Base-by-base conservation (phyloP, 2,329 filamentous ascomycete species). In the Periglandula ipomoeae region DNA sequence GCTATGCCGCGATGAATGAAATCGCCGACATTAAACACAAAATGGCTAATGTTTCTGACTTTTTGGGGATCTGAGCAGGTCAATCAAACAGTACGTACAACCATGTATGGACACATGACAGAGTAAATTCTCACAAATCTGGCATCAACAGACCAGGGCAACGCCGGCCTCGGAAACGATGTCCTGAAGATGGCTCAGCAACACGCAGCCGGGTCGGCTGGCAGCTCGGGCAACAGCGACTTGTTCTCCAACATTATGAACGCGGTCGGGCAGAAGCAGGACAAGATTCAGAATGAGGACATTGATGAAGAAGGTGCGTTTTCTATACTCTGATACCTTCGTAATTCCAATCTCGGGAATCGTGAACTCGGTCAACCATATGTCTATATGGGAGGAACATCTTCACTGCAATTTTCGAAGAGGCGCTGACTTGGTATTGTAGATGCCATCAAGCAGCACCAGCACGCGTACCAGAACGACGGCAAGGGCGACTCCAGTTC, bases 371-470 rank as follows among this genome's bases (percentile, higher is more conserved):
- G n/a, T n/a, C n/a, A n/a, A n/a, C n/a, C n/a, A n/a, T n/a, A n/a
- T n/a, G n/a, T n/a, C n/a, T n/a, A n/a, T n/a, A n/a, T n/a, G n/a
- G n/a, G n/a, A n/a, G n/a, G n/a, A n/a, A n/a, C n/a, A n/a, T n/a
- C n/a, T n/a, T n/a, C n/a, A n/a, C n/a, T n/a, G n/a, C n/a, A n/a
- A n/a, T n/a, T n/a, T n/a, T n/a, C n/a, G n/a, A n/a, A n/a, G n/a
- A n/a, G n/a, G n/a, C n/a, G n/a, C n/a, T n/a, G n/a, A n/a, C n/a
- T n/a, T n/a, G n/a, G n/a, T n/a, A n/a, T n/a, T n/a, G n/a, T n/a
- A 79, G 78, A 87, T 52, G 84, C 85, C 17, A 78, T 91, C 20
- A 73, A 78, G 56, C 79, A 85, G 56, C 89, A 96, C 70, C 77
- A 89, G 69, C 76, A 85, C 51, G 79, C 84, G 59, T 95, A 89